These are phyloP conservation scores for Murraya paniculata DNA, from an alignment of 345 rosid genomes.

Conservation along the genomic window DNA sequence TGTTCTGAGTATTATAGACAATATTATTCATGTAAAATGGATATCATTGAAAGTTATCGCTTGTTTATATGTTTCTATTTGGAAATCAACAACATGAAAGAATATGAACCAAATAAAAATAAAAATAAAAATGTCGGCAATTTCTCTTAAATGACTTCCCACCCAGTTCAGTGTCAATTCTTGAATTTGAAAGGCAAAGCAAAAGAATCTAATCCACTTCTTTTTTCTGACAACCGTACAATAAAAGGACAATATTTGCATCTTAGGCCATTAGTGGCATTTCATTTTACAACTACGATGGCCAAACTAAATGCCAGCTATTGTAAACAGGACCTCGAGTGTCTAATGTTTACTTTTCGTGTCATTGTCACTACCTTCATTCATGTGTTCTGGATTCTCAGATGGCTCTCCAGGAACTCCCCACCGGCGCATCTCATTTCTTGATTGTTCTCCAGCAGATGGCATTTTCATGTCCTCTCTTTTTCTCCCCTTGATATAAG, in stretches of 20 bases:
- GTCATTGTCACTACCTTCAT: slow-evolving; percentile 39
- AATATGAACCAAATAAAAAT: neutral
- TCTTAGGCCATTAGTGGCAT: neutral
- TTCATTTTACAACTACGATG: neutral
- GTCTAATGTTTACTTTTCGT: slow-evolving; percentile 15
- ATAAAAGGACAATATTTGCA: neutral
- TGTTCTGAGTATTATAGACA: neutral
- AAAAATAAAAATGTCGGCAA: neutral
- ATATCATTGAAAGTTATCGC: neutral
- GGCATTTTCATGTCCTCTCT: slow-evolving; percentile 32
- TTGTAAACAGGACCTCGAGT: neutral
- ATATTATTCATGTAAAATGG: neutral
- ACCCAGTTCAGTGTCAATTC: neutral
- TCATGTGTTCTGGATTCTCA: slow-evolving; percentile 25
- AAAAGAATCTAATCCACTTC: neutral
- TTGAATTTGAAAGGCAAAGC: neutral
- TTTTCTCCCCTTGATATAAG: slow-evolving; percentile 32
- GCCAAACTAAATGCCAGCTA: no score
- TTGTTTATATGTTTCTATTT: neutral
- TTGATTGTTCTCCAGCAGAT: slow-evolving; percentile 31
- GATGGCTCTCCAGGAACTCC: slow-evolving; percentile 32
- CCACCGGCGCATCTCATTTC: slow-evolving; percentile 28
- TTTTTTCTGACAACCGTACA: neutral
- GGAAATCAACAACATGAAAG: neutral
- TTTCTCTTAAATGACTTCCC: neutral